Percentiles rank a stretch among this genome's conserved stretches.
These are phyloP conservation scores for Collybiopsis confluens DNA, from an alignment of 768 basidiomycete species.

Conservation along the genomic window DNA sequence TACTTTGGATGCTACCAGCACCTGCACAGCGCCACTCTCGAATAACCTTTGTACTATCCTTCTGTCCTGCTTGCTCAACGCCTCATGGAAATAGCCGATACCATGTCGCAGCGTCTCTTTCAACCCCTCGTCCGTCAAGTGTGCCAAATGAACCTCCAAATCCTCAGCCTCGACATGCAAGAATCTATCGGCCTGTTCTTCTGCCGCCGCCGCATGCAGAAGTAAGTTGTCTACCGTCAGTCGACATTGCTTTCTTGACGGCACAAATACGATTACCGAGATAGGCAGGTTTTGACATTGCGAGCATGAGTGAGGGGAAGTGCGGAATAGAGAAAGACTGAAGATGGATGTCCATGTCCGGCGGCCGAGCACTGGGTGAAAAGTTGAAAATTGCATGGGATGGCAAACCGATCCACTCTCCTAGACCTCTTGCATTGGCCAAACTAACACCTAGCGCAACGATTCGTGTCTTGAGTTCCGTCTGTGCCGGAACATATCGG, in stretches of 20 bases:
- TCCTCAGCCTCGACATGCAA: conserved; percentile 82
- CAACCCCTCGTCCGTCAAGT: conserved; percentile 70
- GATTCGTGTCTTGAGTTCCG: conserved; percentile 87
- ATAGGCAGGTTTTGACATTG: conserved; percentile 98
- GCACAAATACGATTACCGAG: conserved; percentile 89
- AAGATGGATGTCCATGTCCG: conserved; percentile 96
- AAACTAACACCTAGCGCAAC: conserved; percentile 94
- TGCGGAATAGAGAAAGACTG: conserved; percentile 97
- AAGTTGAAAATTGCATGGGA: conserved; percentile 98
- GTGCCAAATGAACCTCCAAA: conserved; percentile 84
- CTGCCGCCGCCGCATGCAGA: conserved; percentile 83
- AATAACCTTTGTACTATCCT: conserved; percentile 90
- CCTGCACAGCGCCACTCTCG: conserved; percentile 91
- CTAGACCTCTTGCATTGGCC: conserved; percentile 92
- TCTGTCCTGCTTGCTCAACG: conserved; percentile 87
- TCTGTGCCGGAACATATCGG: conserved; percentile 94
- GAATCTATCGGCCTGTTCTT: conserved; percentile 82
- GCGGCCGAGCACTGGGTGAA: conserved; percentile 91
- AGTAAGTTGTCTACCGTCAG: conserved; percentile 89
- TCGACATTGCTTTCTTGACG: conserved; percentile 90
- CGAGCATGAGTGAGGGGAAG: conserved; percentile 97
- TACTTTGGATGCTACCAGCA: conserved; percentile 91
- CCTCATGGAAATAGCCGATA: conserved; percentile 94
- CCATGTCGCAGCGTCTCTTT: conserved; percentile 84
- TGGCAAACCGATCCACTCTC: conserved; percentile 96